Evolutionary conservation across 192 early-diverging fungal genomes (phyloP).

Genomic region (Umbelopsis ramanniana): DNA sequence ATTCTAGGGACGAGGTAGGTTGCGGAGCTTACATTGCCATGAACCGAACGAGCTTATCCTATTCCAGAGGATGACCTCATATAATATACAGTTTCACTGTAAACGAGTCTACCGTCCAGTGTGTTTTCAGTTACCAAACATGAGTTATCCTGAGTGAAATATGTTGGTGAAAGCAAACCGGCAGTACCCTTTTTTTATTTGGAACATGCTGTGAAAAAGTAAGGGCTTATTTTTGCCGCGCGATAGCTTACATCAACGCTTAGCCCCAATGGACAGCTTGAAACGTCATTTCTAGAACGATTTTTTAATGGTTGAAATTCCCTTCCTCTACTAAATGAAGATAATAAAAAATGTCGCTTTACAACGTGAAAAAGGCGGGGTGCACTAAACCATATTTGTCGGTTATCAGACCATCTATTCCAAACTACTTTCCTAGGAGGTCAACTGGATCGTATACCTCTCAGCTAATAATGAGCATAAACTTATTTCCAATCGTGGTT

Average conservation of each 20-base stretch:
- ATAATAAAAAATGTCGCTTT: neutral
- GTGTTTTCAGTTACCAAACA: too few relatives aligned
- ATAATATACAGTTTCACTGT: too few relatives aligned
- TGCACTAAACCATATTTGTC: conserved; percentile 3
- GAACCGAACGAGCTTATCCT: neutral
- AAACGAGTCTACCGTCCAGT: too few relatives aligned
- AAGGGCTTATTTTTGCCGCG: too few relatives aligned
- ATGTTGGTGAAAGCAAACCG: too few relatives aligned
- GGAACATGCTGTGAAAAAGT: too few relatives aligned
- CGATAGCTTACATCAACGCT: too few relatives aligned
- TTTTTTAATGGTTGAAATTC: neutral
- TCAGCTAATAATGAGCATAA: neutral
- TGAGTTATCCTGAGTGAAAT: too few relatives aligned
- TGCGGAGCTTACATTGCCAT: neutral
- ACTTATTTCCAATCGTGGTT: neutral
- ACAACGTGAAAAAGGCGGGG: conserved; percentile 9
- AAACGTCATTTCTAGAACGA: conserved; percentile 3
- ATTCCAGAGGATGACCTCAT: conserved; percentile 18
- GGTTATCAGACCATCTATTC: conserved; percentile 13
- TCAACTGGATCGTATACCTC: conserved; percentile 17
- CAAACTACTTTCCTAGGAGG: neutral
- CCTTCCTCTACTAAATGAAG: too few relatives aligned
- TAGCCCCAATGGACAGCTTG: neutral
- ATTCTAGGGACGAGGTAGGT: neutral
- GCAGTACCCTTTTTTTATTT: too few relatives aligned